Evolutionary conservation across 2,329 filamentous ascomycete genomes (phyloP), one percentile per base, ranked within the genome.

Genomic region (Aspergillus fructus): DNA sequence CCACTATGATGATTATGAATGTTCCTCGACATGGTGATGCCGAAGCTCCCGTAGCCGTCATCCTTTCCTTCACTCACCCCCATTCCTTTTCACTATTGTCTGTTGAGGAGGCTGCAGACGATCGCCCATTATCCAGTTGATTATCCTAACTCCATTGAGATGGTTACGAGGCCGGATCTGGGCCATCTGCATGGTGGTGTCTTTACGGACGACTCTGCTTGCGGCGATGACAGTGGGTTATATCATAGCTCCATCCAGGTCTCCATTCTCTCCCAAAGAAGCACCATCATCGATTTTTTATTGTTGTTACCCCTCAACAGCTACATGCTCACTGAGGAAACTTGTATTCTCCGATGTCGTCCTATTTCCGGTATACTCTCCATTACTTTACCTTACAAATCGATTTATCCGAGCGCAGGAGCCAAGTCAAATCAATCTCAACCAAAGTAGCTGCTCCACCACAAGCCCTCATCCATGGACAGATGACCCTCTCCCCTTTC

Each of bases 391-490:
- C 21, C 37, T 53, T 58, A 45, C 45, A 55, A 54, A 62, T 51
- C 55, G 52, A 56, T 58, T 64, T 62, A 64, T 63, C 61, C 59
- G 58, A 62, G 48, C 52, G 55, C 56, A 49, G 55, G 47, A 56
- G 51, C 53, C 60, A 59, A 58, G 45, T 57, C 47, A 39, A 46
- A 33, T 54, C 52, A 55, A 59, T 62, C 55, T 59, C 56, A 59
- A 42, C 51, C 43, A 46, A 42, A 43, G 40, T 30, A 59, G 49
- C 27, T 57, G 52, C 61, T 60, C 60, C 62, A 59, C 62, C 49
- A 48, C 24, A 49, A 59, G 40, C 57, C 37, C 46, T 49, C 59
- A 55, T 52, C 56, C 57, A 58, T 57, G 51, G 59, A 53, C 56
- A 52, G 52, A 43, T 54, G 62, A 62, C 51, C 45, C 49, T 58